phyloP scores from a whole-genome alignment of 441 rosid species.

The Mallotus repandus region DNA sequence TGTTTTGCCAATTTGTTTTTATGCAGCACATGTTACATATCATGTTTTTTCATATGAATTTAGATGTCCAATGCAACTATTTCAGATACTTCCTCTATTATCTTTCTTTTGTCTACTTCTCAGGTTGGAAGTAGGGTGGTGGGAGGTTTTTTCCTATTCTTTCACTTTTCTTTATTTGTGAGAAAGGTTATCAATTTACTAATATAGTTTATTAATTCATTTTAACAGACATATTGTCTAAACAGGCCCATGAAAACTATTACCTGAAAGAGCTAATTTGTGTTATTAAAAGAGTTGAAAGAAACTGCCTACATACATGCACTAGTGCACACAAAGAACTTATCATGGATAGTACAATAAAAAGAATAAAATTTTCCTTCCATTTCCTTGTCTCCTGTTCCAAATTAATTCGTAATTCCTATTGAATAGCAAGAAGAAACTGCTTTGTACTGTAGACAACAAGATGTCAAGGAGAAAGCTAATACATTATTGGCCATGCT shows the following conservation, averaged over 20 bases:
- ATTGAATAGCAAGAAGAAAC: neutral
- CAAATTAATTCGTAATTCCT: slow-evolving; percentile 18
- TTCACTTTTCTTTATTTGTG: neutral
- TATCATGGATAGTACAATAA: too few relatives aligned
- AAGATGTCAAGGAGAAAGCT: neutral
- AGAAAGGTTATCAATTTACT: slow-evolving; percentile 1
- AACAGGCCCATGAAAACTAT: neutral
- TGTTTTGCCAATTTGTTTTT: too few relatives aligned
- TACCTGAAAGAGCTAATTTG: too few relatives aligned
- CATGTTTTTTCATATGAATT: neutral
- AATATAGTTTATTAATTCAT: neutral
- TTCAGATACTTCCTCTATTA: neutral
- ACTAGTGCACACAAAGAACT: neutral
- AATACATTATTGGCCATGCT: neutral
- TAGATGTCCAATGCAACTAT: neutral
- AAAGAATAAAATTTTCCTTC: neutral
- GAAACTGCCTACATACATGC: neutral
- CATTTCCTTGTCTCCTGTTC: slow-evolving; percentile 4
- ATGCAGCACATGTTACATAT: too few relatives aligned
- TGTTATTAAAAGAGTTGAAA: neutral
- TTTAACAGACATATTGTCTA: neutral
- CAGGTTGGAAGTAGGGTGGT: neutral
- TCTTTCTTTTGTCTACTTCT: neutral
- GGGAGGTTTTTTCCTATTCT: neutral
- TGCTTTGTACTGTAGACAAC: neutral